A percentile compares a stretch with the other conserved stretches of the same genome.
phyloP scores from a whole-genome alignment of 1,284 basidiomycete species.

The Xanthoconium separans region DNA sequence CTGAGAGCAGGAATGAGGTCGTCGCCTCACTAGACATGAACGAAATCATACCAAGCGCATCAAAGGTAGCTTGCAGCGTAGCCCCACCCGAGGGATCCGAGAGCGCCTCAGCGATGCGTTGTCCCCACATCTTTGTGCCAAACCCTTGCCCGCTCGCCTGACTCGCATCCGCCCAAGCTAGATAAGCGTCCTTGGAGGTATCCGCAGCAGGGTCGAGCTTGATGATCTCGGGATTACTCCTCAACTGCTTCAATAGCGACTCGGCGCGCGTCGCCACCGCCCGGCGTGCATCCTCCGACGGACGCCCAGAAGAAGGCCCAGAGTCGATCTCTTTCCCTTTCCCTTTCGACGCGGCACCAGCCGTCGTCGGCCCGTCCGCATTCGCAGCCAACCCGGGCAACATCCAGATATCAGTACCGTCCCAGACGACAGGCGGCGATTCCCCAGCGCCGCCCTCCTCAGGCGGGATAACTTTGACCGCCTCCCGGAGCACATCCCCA shows the following conservation, averaged over 20 bases:
- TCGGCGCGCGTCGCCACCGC: slow-evolving; percentile 76
- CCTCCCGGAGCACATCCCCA: slow-evolving; percentile 75
- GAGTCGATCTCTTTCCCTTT: slow-evolving; percentile 42
- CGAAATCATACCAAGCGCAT: slow-evolving; percentile 55
- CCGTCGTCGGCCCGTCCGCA: slow-evolving; percentile 17
- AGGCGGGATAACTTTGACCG: slow-evolving; percentile 88
- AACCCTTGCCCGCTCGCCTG: slow-evolving; percentile 53
- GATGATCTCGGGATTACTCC: slow-evolving; percentile 74
- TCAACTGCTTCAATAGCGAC: slow-evolving; percentile 70
- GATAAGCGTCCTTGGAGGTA: slow-evolving; percentile 55
- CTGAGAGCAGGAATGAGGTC: slow-evolving; percentile 39
- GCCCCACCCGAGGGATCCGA: slow-evolving; percentile 53
- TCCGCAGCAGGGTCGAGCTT: slow-evolving; percentile 75
- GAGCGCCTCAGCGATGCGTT: slow-evolving; percentile 50
- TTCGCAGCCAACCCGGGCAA: slow-evolving; percentile 43
- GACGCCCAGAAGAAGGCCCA: slow-evolving; percentile 35
- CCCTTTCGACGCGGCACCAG: slow-evolving; percentile 33
- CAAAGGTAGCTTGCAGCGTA: slow-evolving; percentile 56
- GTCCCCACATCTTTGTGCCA: slow-evolving; percentile 59
- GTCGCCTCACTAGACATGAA: slow-evolving; percentile 1
- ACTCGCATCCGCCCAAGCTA: slow-evolving; percentile 52
- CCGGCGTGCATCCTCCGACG: slow-evolving; percentile 44
- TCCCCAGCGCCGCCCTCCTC: slow-evolving; percentile 42
- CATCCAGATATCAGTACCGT: slow-evolving; percentile 83
- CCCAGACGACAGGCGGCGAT: slow-evolving; percentile 62